These are phyloP conservation scores for Priceomyces fermenticarens DNA, from an alignment of 805 yeast species.

Conservation along the genomic window DNA sequence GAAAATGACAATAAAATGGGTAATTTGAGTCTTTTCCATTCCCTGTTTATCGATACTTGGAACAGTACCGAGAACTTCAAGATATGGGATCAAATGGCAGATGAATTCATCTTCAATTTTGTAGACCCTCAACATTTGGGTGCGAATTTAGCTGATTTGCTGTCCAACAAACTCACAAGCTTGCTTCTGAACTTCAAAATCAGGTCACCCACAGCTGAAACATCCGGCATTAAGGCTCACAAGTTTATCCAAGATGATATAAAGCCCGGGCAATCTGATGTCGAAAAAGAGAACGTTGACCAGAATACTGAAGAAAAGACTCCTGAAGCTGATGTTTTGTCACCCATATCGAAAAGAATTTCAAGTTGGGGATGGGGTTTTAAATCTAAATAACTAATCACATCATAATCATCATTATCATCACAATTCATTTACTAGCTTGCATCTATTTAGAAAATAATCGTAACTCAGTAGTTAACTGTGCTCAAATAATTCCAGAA, in stretches of 20 bases:
- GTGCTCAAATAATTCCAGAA: too few species aligned
- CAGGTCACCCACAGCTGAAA: conserved; percentile 7
- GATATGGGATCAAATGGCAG: conserved; percentile 40
- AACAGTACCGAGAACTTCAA: conserved; percentile 29
- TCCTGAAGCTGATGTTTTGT: conserved; percentile 1
- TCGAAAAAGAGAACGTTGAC: conserved; percentile 1
- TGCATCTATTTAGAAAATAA: neutral
- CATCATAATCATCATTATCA: neutral
- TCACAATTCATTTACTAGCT: neutral
- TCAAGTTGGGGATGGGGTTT: conserved; percentile 11
- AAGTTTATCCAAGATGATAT: conserved; percentile 13
- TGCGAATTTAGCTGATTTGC: conserved; percentile 19
- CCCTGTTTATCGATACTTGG: conserved; percentile 34
- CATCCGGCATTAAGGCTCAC: conserved; percentile 16
- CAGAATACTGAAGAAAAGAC: conserved; percentile 4
- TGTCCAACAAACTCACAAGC: conserved; percentile 16
- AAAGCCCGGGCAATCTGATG: conserved; percentile 2
- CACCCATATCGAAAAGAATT: conserved; percentile 4
- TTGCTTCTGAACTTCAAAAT: conserved; percentile 23
- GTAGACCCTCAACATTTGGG: conserved; percentile 39
- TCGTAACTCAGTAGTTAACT: too few species aligned
- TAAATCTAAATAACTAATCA: conserved; percentile 4
- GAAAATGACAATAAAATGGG: conserved; percentile 21
- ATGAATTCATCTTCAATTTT: conserved; percentile 44
- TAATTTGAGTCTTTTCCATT: conserved; percentile 26